Base-by-base conservation (phyloP, 2,329 filamentous ascomycete species). In the Fusarium sp. region DNA sequence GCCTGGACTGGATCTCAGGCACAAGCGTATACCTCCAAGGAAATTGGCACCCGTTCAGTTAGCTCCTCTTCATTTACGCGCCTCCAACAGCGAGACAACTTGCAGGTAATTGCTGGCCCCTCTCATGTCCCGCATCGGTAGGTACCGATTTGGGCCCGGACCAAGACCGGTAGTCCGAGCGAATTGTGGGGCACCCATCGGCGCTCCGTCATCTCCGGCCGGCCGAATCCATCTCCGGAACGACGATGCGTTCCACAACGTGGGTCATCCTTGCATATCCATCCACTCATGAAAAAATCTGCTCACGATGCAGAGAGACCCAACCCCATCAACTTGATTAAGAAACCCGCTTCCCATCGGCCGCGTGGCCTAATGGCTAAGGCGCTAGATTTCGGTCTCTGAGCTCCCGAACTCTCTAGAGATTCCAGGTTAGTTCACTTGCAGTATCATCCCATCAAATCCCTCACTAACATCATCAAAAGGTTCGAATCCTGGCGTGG, bases 311-410 rank as follows among this genome's bases (percentile, higher is more conserved):
- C 24, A 52, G 47, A 52, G 9, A 3, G 27, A 52, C 47, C 18
- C 27, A n/a, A 52, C 27, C 18, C n/a, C 40, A 47, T 62, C 40
- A 27, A n/a, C 59, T 35, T 47, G 20, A 4, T 62, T 62, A 62
- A 50, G 6, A 6, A 35, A 11, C 10, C 29, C 29, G 5, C 14
- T 66, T 16, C 5, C 2, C 16, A 54, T 27, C 24, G 69, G 69
- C 69, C 69, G 69, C 69, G 69, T 71, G 67, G 69, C 69, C 69
- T 71, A 71, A 71, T 71, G 69, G 67, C 62, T 71, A 71, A 71
- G 69, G 69, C 69, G 69, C 67, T 47, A 71, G 67, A 71, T 71
- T 71, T 71, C 69, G 69, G 69, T 71, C 62, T 47, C 24, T 16
- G 22, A 64, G 47, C 34, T n/a, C 31, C 66, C 69, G 62, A 70